Percentiles rank a stretch among this genome's conserved stretches.
phyloP scores from a whole-genome alignment of 768 basidiomycete species.

The Sutorius australiensis region DNA sequence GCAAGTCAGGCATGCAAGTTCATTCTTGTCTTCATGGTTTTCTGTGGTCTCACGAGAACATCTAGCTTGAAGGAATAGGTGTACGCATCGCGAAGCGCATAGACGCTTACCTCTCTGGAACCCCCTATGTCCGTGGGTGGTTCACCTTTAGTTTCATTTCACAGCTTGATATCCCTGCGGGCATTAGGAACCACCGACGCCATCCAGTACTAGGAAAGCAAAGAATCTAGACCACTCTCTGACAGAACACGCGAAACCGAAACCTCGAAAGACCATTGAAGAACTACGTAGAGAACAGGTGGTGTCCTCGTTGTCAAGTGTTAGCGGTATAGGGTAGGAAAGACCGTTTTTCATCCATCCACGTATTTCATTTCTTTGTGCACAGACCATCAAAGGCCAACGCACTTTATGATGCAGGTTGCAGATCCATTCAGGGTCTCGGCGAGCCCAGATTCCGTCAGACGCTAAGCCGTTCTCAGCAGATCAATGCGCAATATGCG shows the following conservation, averaged over 20 bases:
- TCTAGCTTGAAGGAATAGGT: constrained; percentile 33
- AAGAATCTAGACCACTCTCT: constrained; percentile 2
- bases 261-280: constrained; percentile 19
- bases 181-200: constrained; percentile 16
- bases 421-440: constrained; percentile 41
- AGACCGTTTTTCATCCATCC: background rate
- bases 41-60: constrained; percentile 6
- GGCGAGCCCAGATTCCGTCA: constrained; percentile 33
- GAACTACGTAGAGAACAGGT: constrained; percentile 29
- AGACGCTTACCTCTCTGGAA: constrained; percentile 36
- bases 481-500: constrained; percentile 39
- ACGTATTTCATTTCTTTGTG: background rate
- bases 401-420: constrained; percentile 50
- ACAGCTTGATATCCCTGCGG: constrained; percentile 1
- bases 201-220: constrained; percentile 2
- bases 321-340: constrained; percentile 51
- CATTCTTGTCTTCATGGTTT: background rate
- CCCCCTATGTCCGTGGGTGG: constrained; percentile 36
- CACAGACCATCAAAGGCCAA: constrained; percentile 32
- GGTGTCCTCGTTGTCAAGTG: constrained; percentile 31
- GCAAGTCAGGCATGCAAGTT: constrained; percentile 34
- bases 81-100: constrained; percentile 45
- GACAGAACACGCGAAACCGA: background rate
- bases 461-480: constrained; percentile 39
- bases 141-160: background rate